Evolutionary conservation across 495 filamentous ascomycete genomes (phyloP).

Genomic region (Pyrenula massariospora): DNA sequence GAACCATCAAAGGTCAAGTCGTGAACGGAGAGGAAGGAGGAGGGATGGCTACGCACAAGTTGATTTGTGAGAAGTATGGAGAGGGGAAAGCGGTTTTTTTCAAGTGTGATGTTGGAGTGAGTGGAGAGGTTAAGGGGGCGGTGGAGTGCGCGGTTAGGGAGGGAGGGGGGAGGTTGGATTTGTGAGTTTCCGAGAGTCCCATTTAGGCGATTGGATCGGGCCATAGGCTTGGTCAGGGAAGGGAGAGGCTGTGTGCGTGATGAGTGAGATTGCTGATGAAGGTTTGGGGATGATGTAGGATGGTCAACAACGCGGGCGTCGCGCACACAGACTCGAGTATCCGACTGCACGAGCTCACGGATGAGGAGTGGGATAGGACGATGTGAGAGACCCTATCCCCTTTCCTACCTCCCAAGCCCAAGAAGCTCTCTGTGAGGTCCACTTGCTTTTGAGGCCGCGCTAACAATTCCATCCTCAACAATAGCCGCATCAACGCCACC

Average conservation of each 20-base stretch:
- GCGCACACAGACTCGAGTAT: slow-evolving; percentile 8
- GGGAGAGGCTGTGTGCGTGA: not conserved
- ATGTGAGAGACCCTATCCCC: slow-evolving; percentile 11
- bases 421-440: not conserved
- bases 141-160: too few species aligned
- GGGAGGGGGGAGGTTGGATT: slow-evolving; percentile 33
- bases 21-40: too few species aligned
- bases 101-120: slow-evolving; percentile 32
- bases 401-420: not conserved
- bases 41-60: slow-evolving; percentile 27
- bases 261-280: not conserved
- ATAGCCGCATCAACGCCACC: slow-evolving; percentile 22
- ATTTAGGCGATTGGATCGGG: not conserved
- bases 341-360: slow-evolving; percentile 24
- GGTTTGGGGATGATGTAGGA: slow-evolving; percentile 10
- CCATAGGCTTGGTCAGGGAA: not conserved
- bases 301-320: slow-evolving; percentile 46
- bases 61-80: slow-evolving; percentile 24
- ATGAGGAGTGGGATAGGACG: slow-evolving; percentile 29
- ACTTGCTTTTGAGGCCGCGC: not conserved
- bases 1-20: not conserved
- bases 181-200: slow-evolving; percentile 18
- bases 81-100: slow-evolving; percentile 36
- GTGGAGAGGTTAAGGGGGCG: slow-evolving; percentile 21
- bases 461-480: not conserved